These are phyloP conservation scores for Cladosporium sp. DNA, from an alignment of 2,329 filamentous ascomycete genomes.

Conservation along the genomic window DNA sequence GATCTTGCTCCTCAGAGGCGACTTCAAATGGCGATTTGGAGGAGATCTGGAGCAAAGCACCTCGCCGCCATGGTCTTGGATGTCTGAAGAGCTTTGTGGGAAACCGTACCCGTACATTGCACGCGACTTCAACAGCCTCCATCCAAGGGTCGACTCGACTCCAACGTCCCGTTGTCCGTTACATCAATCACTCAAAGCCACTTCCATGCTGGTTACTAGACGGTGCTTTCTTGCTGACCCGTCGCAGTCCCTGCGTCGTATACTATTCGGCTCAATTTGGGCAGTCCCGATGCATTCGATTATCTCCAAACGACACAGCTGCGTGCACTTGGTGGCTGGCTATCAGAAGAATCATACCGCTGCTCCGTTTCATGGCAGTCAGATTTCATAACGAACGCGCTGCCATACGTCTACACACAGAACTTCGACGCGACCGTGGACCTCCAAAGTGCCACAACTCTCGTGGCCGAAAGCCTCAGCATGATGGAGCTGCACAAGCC, in stretches of 20 bases:
- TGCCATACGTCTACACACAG: conserved; percentile 9
- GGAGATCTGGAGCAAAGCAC: not conserved
- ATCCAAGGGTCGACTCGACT: not conserved
- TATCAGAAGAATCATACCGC: not conserved
- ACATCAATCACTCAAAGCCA: not conserved
- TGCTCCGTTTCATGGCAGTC: not conserved
- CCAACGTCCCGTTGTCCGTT: not conserved
- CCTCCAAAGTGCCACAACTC: not conserved
- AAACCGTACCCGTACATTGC: conserved; percentile 2
- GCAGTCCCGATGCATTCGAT: not conserved
- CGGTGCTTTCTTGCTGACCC: not conserved
- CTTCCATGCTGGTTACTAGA: not conserved
- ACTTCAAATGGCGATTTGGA: not conserved
- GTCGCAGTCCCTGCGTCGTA: conserved; percentile 2
- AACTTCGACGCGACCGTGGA: not conserved
- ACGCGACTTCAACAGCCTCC: not conserved
- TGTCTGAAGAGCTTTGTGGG: conserved; percentile 6
- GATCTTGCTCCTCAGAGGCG: conserved; percentile 3
- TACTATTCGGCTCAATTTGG: not conserved
- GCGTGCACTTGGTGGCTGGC: not conserved
- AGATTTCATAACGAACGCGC: not conserved
- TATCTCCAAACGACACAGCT: not conserved
- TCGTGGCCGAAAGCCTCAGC: not conserved
- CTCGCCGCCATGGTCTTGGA: conserved; percentile 15
- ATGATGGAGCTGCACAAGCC: not conserved